Percentiles rank a stretch among this genome's conserved stretches.
phyloP scores from a whole-genome alignment of 345 rosid genomes.

The Ceriops decandra region DNA sequence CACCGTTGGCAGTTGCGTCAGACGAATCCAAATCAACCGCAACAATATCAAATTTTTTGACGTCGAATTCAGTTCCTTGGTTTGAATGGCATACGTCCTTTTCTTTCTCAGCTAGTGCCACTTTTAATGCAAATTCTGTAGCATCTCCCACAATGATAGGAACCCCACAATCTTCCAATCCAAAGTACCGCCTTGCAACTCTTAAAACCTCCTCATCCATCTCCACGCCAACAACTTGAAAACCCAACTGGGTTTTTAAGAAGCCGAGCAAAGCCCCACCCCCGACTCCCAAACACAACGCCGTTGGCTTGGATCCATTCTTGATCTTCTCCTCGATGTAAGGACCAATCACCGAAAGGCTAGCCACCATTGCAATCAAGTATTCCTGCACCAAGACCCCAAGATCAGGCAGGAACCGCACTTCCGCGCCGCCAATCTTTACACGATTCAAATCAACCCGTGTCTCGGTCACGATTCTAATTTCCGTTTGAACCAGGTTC shows the following conservation, averaged over 20 bases:
- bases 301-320: constrained; percentile 42
- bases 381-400: constrained; percentile 67
- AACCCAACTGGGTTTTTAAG: constrained; percentile 46
- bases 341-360: constrained; percentile 42
- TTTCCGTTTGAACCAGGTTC: constrained; percentile 61
- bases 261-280: constrained; percentile 82
- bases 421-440: constrained; percentile 24
- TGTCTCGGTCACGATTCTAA: constrained; percentile 35
- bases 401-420: constrained; percentile 41
- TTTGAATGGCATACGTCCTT: constrained; percentile 6
- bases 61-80: constrained; percentile 3
- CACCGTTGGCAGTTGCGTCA: constrained; percentile 41
- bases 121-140: constrained; percentile 41
- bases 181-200: constrained; percentile 58
- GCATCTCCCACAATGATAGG: constrained; percentile 49
- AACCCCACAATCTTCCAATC: constrained; percentile 46
- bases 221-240: constrained; percentile 68
- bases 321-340: constrained; percentile 19
- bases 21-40: constrained; percentile 81
- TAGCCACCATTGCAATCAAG: constrained; percentile 73
- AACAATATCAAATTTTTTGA: constrained; percentile 50
- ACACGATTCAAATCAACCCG: constrained; percentile 12
- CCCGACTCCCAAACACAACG: constrained; percentile 75
- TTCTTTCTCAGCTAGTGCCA: constrained; percentile 24
- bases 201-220: constrained; percentile 61